Evolutionary conservation across 805 yeast species (phyloP), one percentile per base, ranked within the genome.

Genomic region (Middelhovenomyces tepae): DNA sequence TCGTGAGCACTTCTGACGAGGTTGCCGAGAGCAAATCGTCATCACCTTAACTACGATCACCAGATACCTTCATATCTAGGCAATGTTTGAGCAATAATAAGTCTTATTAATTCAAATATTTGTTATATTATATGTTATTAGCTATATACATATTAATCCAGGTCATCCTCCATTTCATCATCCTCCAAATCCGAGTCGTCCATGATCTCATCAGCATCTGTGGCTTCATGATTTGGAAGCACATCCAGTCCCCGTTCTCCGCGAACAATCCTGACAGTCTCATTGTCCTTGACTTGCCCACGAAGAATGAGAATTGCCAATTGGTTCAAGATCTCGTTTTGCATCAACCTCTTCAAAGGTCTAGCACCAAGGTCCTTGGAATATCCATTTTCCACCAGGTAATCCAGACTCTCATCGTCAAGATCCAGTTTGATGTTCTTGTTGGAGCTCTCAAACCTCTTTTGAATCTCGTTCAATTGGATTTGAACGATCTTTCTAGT

Each of bases 281-380:
- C 98, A 58, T 86, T 85, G 53, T 91, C 96, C 51, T 64, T 69
- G 39, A 91, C 73, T 56, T 87, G 94, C 8, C 93, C 93, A 55
- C 76, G 78, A 47, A 91, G 69, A 32, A 91, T 72, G 60, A 84
- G 70, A n/a, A 91, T 71, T 0, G 98, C 98, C 60, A 91, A 65
- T 51, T 69, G 76, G 62, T 91, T 91, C 56, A 91, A 74, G 13
- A 91, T 70, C 56, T 86, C 91, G 42, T 69, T 71, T 59, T 91
- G 96, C 45, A 91, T 89, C 49, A 91, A 71, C 50, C 97, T 75
- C 50, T 64, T 63, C 62, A 91, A 71, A 38, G 98, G 98, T 57
- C 98, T 73, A 5, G 98, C 98, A 62, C 98, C 98, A 57, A 91
- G 66, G 57, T 89, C 95, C 37, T 78, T 71, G 16, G 95, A 84